Base-by-base conservation (phyloP, 208 protist species). In the Leishmania arabica region DNA sequence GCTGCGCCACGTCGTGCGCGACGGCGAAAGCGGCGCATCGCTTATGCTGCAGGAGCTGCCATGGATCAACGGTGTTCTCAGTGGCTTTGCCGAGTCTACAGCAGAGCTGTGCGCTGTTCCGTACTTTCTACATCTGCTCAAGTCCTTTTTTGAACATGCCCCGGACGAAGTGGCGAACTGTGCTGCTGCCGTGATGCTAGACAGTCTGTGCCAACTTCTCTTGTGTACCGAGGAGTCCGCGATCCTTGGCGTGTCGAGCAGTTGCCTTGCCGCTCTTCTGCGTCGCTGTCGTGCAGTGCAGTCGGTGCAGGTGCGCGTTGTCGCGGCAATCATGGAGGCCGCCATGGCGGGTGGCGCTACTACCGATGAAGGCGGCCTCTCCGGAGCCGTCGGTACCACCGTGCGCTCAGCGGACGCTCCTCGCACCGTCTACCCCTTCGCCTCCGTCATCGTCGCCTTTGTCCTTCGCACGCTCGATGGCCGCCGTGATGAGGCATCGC, bases 191-290 rank as follows among this genome's bases (percentile, higher is more conserved):
- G 27, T 76, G 53, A 65, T 92, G 37, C 70, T 95, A 68, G 77
- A 76, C 66, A 76, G 75, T 54, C 75, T 93, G 24, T 93, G 90
- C 78, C 70, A 77, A 60, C 73, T 92, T 34, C 86, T 95, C 2
- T 85, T 93, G 42, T 85, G 64, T 34, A 86, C 90, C 7, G 88
- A 92, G 24, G 91, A 95, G 79, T 91, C 88, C 17, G 84, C 88
- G 42, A 87, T 93, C 42, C 65, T 94, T 34, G 85, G 79, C 7
- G 86, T 86, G 21, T 77, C 83, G 17, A 77, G 89, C 53, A 80
- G 75, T 77, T 93, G 90, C 83, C 84, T 96, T 19, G 81, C 83
- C 42, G 81, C 85, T 37, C 66, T 95, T 73, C 86, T 93, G 66
- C 81, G 78, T 8, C 83, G 91, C 42, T 92, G 88, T 77, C 86